Evolutionary conservation across 2,329 filamentous ascomycete species (phyloP), one percentile per base, ranked within the genome.

Genomic region (Alternaria tenuissima): DNA sequence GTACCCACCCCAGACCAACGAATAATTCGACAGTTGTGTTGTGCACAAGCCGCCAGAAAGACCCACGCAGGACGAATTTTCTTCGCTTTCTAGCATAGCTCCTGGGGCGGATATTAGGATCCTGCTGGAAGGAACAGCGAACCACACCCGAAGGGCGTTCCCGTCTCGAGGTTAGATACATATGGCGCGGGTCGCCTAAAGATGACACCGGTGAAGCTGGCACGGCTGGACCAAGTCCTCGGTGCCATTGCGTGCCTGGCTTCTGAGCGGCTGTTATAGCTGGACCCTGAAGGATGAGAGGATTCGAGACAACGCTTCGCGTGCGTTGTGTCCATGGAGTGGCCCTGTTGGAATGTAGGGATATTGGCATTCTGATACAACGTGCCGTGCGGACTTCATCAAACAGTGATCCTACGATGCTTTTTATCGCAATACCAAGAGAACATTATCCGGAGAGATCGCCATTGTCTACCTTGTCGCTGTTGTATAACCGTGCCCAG

Each of bases 41-140:
- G 44, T 43, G 39, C 44, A 41, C 38, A 54, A 39, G 32, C 28
- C 36, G 32, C 26, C 18, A 34, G 39, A 34, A 34, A 46, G 57
- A 59, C 57, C 57, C 44, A 55, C 39, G 38, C 9, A 28, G 46
- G n/a, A 39, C 57, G 46, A 22, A 20, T 59, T 59, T 59, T 55
- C 30, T 39, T 56, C 38, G 44, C 44, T 18, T 51, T 42, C 44
- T 56, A 43, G 38, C 30, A 55, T 36, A 20, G 39, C 49, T 56
- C 34, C 52, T 56, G 32, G 39, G 44, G 43, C 54, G 43, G 24
- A 30, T 39, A 36, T 44, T 46, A n/a, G 57, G 52, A 55, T 56
- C 36, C 34, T 49, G 42, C 57, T 34, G 38, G 41, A 26, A 55
- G 36, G 52, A 14, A 55, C 52, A 30, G 52, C 57, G 57, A 55